Base-by-base conservation (phyloP, 176 grass and related monocot species). In the Microstegium vimineum region DNA sequence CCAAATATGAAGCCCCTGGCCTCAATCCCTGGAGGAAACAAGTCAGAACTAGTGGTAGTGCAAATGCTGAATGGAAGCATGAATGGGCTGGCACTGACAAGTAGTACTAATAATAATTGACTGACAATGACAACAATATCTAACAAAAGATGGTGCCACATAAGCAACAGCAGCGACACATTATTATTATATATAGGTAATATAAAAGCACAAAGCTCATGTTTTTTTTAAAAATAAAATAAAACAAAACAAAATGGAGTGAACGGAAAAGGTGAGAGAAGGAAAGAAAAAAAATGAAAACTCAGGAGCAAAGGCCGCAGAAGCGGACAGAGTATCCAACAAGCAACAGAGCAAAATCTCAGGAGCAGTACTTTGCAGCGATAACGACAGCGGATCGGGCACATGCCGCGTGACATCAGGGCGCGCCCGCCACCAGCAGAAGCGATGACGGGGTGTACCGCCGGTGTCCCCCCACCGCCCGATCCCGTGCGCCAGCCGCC, bases 1-100 rank as follows among this genome's bases (percentile, higher is more conserved):
- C 95, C 95, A 86, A 98, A 94, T 72, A 98, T 93, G 36, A 98
- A 98, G 54, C 95, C 95, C 77, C 94, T 87, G 0, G 95, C 92
- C 86, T 98, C 92, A 62, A 98, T 92, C 76, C 95, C 95, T 98
- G 76, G 8, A 62, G 14, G 4, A 82, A 22, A 22, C 74, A 73
- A 6, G 65, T 85, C 11, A 77, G 41, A 54, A 35, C 1, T 15
- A 17, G 45, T 33, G n/a, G 26, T 13, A 40, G 8, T 10, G 34
- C 31, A 59, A 41, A 28, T 60, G 13, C 71, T 17, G 72, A 70
- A 78, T 6, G 49, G 30, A 4, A 57, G 14, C 42, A 67, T 23
- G 41, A 33, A 66, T 33, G 59, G 1, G 5, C 38, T 32, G 14
- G 1, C 35, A 62, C 10, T 27, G 74, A 14, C 16, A 62, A 62